Evolutionary conservation across 352 stramenopile species (phyloP).

Genomic region (Pythium periplocum): DNA sequence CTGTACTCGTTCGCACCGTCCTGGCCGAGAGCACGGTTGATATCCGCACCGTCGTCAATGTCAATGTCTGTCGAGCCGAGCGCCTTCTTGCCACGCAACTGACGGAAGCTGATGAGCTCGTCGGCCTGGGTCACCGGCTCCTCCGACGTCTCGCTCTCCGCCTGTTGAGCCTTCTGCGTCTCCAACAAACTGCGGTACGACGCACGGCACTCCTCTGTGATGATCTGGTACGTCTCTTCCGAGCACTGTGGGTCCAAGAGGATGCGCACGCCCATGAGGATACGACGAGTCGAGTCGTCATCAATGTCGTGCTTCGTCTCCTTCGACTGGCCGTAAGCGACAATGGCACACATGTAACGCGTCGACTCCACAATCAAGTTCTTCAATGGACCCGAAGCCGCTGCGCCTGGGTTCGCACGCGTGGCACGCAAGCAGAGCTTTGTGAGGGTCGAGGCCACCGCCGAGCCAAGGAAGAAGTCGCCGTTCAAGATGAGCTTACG

Average conservation of each 20-base stretch:
- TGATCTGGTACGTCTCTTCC: slow-evolving; percentile 59
- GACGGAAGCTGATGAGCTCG: slow-evolving; percentile 97
- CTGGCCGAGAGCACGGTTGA: slow-evolving; percentile 92
- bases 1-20: slow-evolving; percentile 83
- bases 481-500: slow-evolving; percentile 89
- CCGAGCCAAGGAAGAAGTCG: slow-evolving; percentile 96
- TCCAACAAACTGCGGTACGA: slow-evolving; percentile 77
- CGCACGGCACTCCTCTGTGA: slow-evolving; percentile 75
- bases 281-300: slow-evolving; percentile 94
- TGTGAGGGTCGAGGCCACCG: slow-evolving; percentile 91
- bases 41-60: slow-evolving; percentile 97
- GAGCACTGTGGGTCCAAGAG: slow-evolving; percentile 89
- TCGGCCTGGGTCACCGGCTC: slow-evolving; percentile 82
- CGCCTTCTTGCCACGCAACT: slow-evolving; percentile 91
- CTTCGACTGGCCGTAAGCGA: slow-evolving; percentile 69
- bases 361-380: slow-evolving; percentile 64
- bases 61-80: slow-evolving; percentile 94
- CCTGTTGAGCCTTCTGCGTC: slow-evolving; percentile 62
- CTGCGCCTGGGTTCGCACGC: slow-evolving; percentile 40
- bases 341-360: slow-evolving; percentile 71
- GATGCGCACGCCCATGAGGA: slow-evolving; percentile 93
- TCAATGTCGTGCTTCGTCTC: slow-evolving; percentile 84
- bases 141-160: slow-evolving; percentile 49
- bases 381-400: slow-evolving; percentile 45
- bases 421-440: slow-evolving; percentile 95